Conservation (phyloP, 805 yeast genomes). For the Metschnikowia henanensis region DNA sequence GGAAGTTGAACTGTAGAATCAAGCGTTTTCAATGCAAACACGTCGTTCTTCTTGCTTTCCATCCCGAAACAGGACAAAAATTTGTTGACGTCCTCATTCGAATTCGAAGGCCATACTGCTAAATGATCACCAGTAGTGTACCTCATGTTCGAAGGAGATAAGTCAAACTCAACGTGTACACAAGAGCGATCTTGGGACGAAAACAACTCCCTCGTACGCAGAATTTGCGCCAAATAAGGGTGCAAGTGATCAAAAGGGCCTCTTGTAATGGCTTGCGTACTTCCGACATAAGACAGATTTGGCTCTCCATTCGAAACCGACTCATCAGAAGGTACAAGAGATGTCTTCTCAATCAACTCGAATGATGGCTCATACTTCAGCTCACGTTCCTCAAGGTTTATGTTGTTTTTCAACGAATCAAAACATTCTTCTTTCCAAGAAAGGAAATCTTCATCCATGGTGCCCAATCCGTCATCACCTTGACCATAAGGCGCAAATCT, state of each 20-base stretch:
- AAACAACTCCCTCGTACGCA: slow-evolving; percentile 68
- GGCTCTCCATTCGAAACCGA: slow-evolving; percentile 76
- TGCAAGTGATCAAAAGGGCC: slow-evolving; percentile 83
- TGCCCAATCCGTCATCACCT: slow-evolving; percentile 95
- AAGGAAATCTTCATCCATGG: slow-evolving; percentile 93
- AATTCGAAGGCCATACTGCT: slow-evolving; percentile 92
- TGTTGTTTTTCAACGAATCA: slow-evolving; percentile 59
- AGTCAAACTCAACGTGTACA: slow-evolving; percentile 87
- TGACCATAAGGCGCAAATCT: slow-evolving; percentile 76
- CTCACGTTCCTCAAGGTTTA: slow-evolving; percentile 78
- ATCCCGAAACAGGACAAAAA: slow-evolving; percentile 68
- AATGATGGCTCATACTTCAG: slow-evolving; percentile 73
- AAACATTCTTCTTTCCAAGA: slow-evolving; percentile 87
- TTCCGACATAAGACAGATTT: slow-evolving; percentile 43
- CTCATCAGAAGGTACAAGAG: slow-evolving; percentile 27
- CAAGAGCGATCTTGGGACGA: slow-evolving; percentile 66
- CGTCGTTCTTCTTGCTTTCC: slow-evolving; percentile 47
- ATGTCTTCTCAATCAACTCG: slow-evolving; percentile 39
- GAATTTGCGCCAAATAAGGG: slow-evolving; percentile 78
- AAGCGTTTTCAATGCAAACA: slow-evolving; percentile 63
- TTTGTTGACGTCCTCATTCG: slow-evolving; percentile 68
- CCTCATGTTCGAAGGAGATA: slow-evolving; percentile 69
- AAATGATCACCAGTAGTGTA: slow-evolving; percentile 96
- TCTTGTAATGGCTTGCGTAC: slow-evolving; percentile 37
- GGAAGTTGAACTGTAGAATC: slow-evolving; percentile 68